Conservation (phyloP, 2,329 filamentous ascomycete genomes). For the Colletotrichum sp. region DNA sequence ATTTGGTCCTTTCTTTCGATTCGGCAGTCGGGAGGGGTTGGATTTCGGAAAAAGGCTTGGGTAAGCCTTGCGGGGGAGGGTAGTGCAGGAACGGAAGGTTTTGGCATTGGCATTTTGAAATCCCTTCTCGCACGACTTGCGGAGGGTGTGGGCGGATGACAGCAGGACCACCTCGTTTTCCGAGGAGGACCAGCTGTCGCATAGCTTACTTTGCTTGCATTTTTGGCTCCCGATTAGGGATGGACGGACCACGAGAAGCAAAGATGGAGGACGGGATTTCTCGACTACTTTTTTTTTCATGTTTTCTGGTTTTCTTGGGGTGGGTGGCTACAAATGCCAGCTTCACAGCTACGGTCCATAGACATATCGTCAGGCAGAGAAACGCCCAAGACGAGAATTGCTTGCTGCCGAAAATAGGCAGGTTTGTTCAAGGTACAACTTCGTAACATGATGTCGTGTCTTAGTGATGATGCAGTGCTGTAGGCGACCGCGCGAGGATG, state of each 20-base stretch:
- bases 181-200: neutral
- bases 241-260: neutral
- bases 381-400: neutral
- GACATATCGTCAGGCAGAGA: neutral
- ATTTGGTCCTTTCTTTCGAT: neutral
- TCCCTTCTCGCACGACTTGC: neutral
- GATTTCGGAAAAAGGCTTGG: neutral
- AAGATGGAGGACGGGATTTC: neutral
- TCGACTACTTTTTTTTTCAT: neutral
- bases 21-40: neutral
- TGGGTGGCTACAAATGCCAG: neutral
- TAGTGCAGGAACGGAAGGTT: neutral
- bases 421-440: neutral
- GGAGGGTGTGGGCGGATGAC: neutral
- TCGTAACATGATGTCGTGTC: neutral
- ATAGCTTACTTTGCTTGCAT: neutral
- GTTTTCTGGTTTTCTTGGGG: neutral
- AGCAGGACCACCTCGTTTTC: neutral
- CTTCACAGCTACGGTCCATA: conserved; percentile 3
- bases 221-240: neutral
- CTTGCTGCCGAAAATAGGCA: neutral
- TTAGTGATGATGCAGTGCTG: neutral
- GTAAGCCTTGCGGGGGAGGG: neutral
- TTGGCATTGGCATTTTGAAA: conserved; percentile 1
- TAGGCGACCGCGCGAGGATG: neutral